Conservation (phyloP, 768 basidiomycete species). For the Phanerochaete sordida region DNA sequence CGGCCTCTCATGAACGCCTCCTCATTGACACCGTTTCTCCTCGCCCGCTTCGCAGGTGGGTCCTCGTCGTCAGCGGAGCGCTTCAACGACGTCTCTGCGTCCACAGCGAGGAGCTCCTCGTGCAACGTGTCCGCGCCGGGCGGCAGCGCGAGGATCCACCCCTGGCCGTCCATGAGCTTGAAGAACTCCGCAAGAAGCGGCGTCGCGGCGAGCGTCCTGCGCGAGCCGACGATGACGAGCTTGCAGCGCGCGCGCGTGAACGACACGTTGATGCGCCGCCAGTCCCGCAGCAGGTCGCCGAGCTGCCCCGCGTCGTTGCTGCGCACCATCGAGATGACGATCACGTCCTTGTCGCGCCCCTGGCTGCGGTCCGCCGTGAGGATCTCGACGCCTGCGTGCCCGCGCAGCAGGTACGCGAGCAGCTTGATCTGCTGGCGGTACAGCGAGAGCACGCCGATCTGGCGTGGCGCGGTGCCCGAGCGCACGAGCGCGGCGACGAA, state of each 20-base stretch:
- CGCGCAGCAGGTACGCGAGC: slow-evolving; percentile 59
- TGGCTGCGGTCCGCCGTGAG: slow-evolving; percentile 93
- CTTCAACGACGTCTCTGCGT: slow-evolving; percentile 17
- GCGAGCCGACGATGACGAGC: slow-evolving; percentile 87
- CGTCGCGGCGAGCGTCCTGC: slow-evolving; percentile 63
- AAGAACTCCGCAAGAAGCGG: slow-evolving; percentile 75
- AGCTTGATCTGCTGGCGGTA: slow-evolving; percentile 97
- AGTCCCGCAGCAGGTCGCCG: slow-evolving; percentile 92
- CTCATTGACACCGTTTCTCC: slow-evolving; percentile 18
- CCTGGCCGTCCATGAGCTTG: slow-evolving; percentile 60
- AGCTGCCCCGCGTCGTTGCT: slow-evolving; percentile 76
- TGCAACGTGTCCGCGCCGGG: slow-evolving; percentile 53
- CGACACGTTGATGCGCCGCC: slow-evolving; percentile 95
- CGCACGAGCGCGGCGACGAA: slow-evolving; percentile 60
- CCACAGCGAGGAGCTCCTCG: slow-evolving; percentile 16
- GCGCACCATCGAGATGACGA: slow-evolving; percentile 89
- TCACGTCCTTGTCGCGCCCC: slow-evolving; percentile 93
- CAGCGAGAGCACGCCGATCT: slow-evolving; percentile 86
- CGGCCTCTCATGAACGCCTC: slow-evolving; percentile 50
- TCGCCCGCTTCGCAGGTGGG: slow-evolving; percentile 34
- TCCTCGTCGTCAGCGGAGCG: slow-evolving; percentile 20
- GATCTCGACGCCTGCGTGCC: slow-evolving; percentile 65
- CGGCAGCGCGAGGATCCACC: slow-evolving; percentile 69
- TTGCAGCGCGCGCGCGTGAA: slow-evolving; percentile 93
- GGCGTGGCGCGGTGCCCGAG: slow-evolving; percentile 60